Evolutionary conservation across 305 asterid genomes (phyloP), one percentile per base, ranked within the genome.

Genomic region (Striga hermonthica): DNA sequence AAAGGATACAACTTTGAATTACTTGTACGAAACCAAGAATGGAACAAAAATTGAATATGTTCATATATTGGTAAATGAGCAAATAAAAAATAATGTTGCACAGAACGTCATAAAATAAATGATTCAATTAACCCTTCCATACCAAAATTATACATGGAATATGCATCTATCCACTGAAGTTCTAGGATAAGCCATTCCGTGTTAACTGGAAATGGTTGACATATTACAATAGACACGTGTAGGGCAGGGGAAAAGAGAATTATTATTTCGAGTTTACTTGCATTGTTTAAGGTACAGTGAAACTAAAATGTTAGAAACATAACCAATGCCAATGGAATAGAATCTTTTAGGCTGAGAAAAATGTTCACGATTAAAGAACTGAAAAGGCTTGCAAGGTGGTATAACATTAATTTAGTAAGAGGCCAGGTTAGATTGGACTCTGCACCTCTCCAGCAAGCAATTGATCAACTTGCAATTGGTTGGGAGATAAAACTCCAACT

Each of bases 401-500:
- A 14, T 31, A 65, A 55, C 11, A 57, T 59, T 22, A 14, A 7
- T 11, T 35, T 63, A 54, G 34, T 66, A 61, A 38, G 68, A 61
- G 41, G 64, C 14, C 39, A 62, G 69, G 60, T 71, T 38, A 70
- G 72, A 72, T 67, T 28, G 70, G 77, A 74, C 57, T 63, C 65
- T 67, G 59, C 80, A 93, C 99, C 99, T 93, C 97, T 81, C 97
- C 99, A 64, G 95, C 95, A 44, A 62, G 76, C 67, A 93, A 75
- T 78, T 82, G 80, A 64, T 84, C 86, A 79, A 78, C 96, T 82
- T 90, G 96, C 86, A 88, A 35, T 86, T 90, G 99, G 76, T 45
- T 85, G 57, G 97, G 97, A 74, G 97, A 90, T 78, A 93, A 79
- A 70, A 93, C 95, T 67, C 99, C 99, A 72, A 93, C 73, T 80